phyloP scores from a whole-genome alignment of 164 flowering plant genomes.

The Vitis riparia region DNA sequence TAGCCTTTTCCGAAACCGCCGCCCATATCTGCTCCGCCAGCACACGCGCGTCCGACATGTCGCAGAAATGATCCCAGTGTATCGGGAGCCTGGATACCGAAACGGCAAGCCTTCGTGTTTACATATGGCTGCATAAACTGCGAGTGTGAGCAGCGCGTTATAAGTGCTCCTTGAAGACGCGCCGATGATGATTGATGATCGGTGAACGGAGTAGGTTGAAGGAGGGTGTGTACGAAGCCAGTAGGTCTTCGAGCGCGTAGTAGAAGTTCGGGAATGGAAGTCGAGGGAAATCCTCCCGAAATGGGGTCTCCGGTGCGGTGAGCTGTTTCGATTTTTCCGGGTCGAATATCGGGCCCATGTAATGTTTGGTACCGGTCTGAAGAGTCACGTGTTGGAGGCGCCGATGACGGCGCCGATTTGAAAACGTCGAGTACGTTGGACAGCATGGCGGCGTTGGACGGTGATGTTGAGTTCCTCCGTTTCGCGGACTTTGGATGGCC shows the following conservation, averaged over 20 bases:
- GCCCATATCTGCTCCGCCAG: conserved; percentile 43
- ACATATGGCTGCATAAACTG: conserved; percentile 23
- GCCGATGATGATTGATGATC: conserved; percentile 31
- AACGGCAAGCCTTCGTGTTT: conserved; percentile 24
- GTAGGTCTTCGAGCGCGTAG: conserved; percentile 30
- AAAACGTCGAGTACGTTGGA: conserved; percentile 32
- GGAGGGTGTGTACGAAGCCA: conserved; percentile 14
- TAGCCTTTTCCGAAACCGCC: neutral
- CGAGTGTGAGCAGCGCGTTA: conserved; percentile 23
- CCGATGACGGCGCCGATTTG: neutral
- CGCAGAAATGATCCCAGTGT: conserved; percentile 40
- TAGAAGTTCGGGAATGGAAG: conserved; percentile 35
- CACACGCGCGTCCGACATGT: conserved; percentile 22
- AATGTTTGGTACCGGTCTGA: conserved; percentile 49
- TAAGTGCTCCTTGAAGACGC: conserved; percentile 25
- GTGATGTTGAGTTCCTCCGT: conserved; percentile 17
- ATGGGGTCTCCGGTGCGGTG: conserved; percentile 21
- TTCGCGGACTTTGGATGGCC: conserved; percentile 15
- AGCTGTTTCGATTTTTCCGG: neutral
- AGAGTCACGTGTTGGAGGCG: conserved; percentile 28
- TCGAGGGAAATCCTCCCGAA: conserved; percentile 19
- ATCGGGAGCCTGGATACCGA: conserved; percentile 26
- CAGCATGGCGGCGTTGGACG: conserved; percentile 27
- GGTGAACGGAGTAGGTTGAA: conserved; percentile 35
- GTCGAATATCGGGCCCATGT: conserved; percentile 39